phyloP scores from a whole-genome alignment of 257 asterid genomes.

The Hygrophila difformis region DNA sequence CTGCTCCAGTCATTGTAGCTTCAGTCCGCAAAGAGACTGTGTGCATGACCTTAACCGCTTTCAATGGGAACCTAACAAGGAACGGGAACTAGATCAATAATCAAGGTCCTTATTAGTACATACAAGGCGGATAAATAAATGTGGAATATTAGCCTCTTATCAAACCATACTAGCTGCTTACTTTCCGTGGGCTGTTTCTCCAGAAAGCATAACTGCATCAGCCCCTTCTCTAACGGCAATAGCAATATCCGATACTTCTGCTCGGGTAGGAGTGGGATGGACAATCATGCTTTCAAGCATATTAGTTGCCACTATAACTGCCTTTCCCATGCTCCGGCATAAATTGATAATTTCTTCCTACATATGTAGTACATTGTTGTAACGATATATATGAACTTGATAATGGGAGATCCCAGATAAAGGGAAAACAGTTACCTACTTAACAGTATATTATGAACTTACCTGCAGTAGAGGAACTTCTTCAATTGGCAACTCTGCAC shows the following conservation, averaged over 20 bases:
- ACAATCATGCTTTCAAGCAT: constrained; percentile 99
- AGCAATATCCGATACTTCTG: constrained; percentile 96
- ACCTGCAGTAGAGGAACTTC: constrained; percentile 98
- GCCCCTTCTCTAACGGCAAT: constrained; percentile 96
- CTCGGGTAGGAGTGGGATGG: constrained; percentile 97
- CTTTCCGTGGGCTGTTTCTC: constrained; percentile 99
- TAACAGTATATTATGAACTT: constrained; percentile 6
- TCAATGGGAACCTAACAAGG: constrained; percentile 48
- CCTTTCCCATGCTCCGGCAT: constrained; percentile 97
- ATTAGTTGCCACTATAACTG: constrained; percentile 96
- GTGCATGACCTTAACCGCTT: constrained; percentile 97
- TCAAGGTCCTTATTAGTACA: no score
- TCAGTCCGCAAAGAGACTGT: constrained; percentile 86
- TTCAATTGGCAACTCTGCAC: constrained; percentile 93
- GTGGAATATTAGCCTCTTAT: background rate
- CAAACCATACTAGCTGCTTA: constrained; percentile 22
- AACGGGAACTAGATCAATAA: no score
- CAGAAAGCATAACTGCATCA: constrained; percentile 98
- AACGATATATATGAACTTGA: constrained; percentile 9
- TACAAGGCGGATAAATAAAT: no score
- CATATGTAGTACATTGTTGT: constrained; percentile 17
- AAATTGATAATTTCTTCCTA: constrained; percentile 87
- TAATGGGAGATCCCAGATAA: no score
- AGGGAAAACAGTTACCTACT: no score
- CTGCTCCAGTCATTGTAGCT: constrained; percentile 68